Evolutionary conservation across 768 basidiomycete species (phyloP).

Genomic region (Termitomyces sp.): DNA sequence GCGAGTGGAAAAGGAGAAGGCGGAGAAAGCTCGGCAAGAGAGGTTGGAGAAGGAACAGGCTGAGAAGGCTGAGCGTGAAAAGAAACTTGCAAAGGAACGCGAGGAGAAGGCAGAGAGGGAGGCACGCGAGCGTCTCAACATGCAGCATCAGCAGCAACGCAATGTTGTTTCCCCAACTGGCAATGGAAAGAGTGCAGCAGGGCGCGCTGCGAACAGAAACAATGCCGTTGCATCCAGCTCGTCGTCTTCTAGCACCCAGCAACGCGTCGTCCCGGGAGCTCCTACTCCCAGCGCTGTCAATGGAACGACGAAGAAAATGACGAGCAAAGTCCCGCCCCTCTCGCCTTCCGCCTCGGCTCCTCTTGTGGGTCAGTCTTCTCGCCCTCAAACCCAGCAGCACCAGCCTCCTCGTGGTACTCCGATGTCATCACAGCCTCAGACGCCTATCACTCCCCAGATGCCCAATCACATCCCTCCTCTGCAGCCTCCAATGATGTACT

Average conservation of each 20-base stretch:
- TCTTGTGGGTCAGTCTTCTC: slow-evolving; percentile 26
- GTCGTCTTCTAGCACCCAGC: slow-evolving; percentile 25
- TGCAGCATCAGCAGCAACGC: slow-evolving; percentile 49
- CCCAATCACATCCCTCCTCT: slow-evolving; percentile 41
- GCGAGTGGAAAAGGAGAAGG: slow-evolving; percentile 38
- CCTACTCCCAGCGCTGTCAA: slow-evolving; percentile 35
- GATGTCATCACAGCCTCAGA: slow-evolving; percentile 40
- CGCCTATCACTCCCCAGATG: slow-evolving; percentile 47
- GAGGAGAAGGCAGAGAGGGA: slow-evolving; percentile 26
- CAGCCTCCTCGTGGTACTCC: slow-evolving; percentile 32
- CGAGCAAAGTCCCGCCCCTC: slow-evolving; percentile 41
- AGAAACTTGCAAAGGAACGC: slow-evolving; percentile 27
- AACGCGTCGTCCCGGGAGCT: slow-evolving; percentile 24
- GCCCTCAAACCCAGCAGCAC: slow-evolving; percentile 28
- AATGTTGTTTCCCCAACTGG: slow-evolving; percentile 32
- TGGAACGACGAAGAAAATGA: slow-evolving; percentile 57
- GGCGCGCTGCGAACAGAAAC: slow-evolving; percentile 43
- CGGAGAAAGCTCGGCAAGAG: slow-evolving; percentile 27
- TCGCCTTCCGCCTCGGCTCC: slow-evolving; percentile 22
- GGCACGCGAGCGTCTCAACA: slow-evolving; percentile 23
- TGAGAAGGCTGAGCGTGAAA: slow-evolving; percentile 35
- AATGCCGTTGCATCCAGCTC: slow-evolving; percentile 43
- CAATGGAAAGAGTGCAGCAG: slow-evolving; percentile 34
- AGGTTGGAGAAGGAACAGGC: slow-evolving; percentile 35
- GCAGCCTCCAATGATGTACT: slow-evolving; percentile 45